Evolutionary conservation across 257 asterid genomes (phyloP).

Genomic region (Phtheirospermum japonicum): DNA sequence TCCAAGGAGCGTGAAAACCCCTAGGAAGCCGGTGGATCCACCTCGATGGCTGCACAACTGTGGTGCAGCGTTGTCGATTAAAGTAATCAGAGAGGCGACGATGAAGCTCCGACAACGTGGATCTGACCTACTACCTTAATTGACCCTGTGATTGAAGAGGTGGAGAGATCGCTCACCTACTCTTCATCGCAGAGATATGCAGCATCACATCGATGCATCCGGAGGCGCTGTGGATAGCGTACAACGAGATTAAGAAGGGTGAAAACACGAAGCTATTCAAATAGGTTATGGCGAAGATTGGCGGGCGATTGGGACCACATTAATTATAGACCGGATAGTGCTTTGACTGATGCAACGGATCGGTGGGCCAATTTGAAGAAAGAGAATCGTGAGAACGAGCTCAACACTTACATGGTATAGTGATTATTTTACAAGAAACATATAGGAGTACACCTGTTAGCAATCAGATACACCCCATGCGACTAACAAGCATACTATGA

Average conservation of each 20-base stretch:
- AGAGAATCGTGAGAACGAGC: slow-evolving; percentile 1
- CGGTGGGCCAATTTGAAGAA: background rate
- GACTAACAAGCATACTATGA: no score
- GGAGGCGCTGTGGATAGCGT: slow-evolving; percentile 5
- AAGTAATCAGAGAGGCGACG: slow-evolving; percentile 61
- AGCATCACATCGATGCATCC: background rate
- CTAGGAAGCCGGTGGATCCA: slow-evolving; percentile 54
- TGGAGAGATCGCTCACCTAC: slow-evolving; percentile 11
- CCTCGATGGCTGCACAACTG: slow-evolving; percentile 53
- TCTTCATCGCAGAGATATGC: slow-evolving; percentile 1
- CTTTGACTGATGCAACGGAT: background rate
- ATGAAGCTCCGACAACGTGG: slow-evolving; percentile 44
- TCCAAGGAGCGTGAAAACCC: slow-evolving; percentile 57
- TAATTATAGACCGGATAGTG: background rate
- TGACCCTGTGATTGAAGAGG: slow-evolving; percentile 28
- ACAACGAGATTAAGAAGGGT: slow-evolving; percentile 5
- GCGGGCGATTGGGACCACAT: background rate
- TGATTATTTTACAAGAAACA: background rate
- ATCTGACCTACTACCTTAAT: slow-evolving; percentile 22
- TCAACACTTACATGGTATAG: background rate
- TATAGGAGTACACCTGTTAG: background rate
- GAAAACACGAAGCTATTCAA: slow-evolving; percentile 1
- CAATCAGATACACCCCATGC: no score
- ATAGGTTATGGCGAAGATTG: slow-evolving; percentile 1
- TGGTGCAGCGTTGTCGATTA: slow-evolving; percentile 51